Conservation (phyloP, 2,329 filamentous ascomycete species). For the Cercospora zeina region DNA sequence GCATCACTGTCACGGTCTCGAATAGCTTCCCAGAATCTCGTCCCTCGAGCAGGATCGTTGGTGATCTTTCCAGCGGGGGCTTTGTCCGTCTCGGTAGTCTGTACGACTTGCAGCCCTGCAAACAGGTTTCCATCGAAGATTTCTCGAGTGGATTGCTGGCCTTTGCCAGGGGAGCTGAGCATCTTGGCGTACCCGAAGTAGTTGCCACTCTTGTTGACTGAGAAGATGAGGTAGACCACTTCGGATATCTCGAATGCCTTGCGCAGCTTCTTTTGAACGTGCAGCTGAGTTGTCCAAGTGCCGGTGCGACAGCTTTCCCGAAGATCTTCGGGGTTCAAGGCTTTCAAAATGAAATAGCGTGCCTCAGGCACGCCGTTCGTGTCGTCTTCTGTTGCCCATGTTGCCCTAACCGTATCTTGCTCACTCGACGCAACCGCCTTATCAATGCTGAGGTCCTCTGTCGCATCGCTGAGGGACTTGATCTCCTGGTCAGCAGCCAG, state of each 20-base stretch:
- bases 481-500: background rate
- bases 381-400: background rate
- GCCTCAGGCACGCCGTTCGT: slow-evolving; percentile 43
- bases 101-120: slow-evolving; percentile 52
- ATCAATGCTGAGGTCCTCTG: background rate
- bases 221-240: slow-evolving; percentile 89
- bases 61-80: slow-evolving; percentile 83
- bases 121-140: slow-evolving; percentile 62
- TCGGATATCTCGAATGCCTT: slow-evolving; percentile 76
- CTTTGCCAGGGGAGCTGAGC: slow-evolving; percentile 68
- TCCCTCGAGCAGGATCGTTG: slow-evolving; percentile 84
- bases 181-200: slow-evolving; percentile 95
- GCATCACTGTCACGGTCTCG: slow-evolving; percentile 45
- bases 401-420: background rate
- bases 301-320: slow-evolving; percentile 80
- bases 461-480: background rate
- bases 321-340: slow-evolving; percentile 83
- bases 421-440: background rate
- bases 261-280: slow-evolving; percentile 81
- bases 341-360: slow-evolving; percentile 90
- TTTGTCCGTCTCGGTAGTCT: slow-evolving; percentile 72
- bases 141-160: background rate
- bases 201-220: slow-evolving; percentile 94
- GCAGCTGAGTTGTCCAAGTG: slow-evolving; percentile 90
- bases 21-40: slow-evolving; percentile 95